These are phyloP conservation scores for Fusarium oxysporum DNA, from an alignment of 2,329 filamentous ascomycete genomes.

Conservation along the genomic window DNA sequence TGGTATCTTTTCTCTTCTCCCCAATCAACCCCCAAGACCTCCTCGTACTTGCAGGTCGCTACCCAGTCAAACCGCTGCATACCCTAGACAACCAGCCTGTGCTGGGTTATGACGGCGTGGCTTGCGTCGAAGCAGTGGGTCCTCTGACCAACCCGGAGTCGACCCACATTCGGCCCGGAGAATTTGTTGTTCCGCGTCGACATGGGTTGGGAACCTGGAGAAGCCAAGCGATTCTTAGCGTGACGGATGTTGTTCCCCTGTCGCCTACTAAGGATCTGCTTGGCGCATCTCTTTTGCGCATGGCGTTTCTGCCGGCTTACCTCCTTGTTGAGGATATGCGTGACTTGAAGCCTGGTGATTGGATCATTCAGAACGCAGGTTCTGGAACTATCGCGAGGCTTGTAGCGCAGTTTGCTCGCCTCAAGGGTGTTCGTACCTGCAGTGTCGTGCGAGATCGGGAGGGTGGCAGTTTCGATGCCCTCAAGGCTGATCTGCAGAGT, in stretches of 20 bases:
- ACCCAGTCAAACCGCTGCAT: constrained; percentile 23
- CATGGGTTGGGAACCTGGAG: constrained; percentile 26
- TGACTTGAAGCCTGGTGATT: constrained; percentile 22
- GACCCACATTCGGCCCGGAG: constrained; percentile 1
- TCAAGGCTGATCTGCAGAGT: constrained; percentile 1
- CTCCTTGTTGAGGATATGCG: constrained; percentile 21
- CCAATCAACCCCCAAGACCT: constrained; percentile 30
- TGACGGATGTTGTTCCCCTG: constrained; percentile 6
- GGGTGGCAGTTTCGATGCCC: not conserved
- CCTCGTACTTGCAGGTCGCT: constrained; percentile 18
- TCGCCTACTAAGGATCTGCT: not conserved
- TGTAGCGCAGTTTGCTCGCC: constrained; percentile 19
- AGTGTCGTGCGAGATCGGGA: constrained; percentile 21
- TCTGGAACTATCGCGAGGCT: constrained; percentile 16
- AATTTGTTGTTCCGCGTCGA: constrained; percentile 14
- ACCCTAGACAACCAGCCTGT: constrained; percentile 6
- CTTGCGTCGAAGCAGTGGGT: constrained; percentile 10
- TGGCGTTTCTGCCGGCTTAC: constrained; percentile 21
- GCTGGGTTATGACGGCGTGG: constrained; percentile 23
- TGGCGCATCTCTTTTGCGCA: constrained; percentile 12
- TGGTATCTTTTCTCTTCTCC: constrained; percentile 14
- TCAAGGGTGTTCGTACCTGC: constrained; percentile 14
- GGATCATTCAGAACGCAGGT: constrained; percentile 24
- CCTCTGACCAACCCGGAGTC: not conserved
- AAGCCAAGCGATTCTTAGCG: not conserved